Evolutionary conservation across 1,284 basidiomycete species (phyloP).

Genomic region (Hemileia vastatrix): DNA sequence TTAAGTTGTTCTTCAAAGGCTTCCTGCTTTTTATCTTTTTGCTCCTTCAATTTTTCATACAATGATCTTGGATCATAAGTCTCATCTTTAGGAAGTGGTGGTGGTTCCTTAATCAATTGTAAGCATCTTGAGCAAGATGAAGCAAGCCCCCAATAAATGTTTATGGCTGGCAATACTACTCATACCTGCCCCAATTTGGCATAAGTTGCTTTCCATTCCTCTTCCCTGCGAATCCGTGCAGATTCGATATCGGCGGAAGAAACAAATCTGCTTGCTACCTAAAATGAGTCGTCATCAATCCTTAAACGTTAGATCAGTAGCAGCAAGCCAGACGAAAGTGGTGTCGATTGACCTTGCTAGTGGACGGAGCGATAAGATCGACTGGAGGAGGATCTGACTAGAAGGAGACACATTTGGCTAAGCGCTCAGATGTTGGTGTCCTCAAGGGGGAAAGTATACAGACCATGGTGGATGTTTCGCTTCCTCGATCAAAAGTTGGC

Average conservation of each 20-base stretch:
- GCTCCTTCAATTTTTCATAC: constrained; percentile 22
- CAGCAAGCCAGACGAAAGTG: too few species aligned
- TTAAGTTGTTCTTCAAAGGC: constrained; percentile 22
- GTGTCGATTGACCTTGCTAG: too few species aligned
- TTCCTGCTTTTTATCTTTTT: constrained; percentile 22
- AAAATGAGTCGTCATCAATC: too few species aligned
- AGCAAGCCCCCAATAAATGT: neutral
- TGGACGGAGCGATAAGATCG: too few species aligned
- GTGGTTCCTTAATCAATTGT: constrained; percentile 8
- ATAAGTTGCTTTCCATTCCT: constrained; percentile 24
- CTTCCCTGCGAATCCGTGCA: constrained; percentile 9
- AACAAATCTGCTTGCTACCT: constrained; percentile 23
- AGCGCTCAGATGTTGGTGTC: too few species aligned
- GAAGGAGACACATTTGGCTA: too few species aligned
- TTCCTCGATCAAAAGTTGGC: too few species aligned
- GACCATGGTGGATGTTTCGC: too few species aligned
- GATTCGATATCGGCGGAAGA: constrained; percentile 17
- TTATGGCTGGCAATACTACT: too few species aligned
- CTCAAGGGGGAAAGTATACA: too few species aligned
- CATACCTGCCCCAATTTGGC: constrained; percentile 18
- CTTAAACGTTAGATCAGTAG: too few species aligned
- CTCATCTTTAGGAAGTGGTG: constrained; percentile 21
- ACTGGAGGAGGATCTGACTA: too few species aligned
- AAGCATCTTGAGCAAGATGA: neutral
- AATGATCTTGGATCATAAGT: constrained; percentile 21